Evolutionary conservation across 116 monocot genomes (phyloP), one percentile per base, ranked within the genome.

Genomic region (Cymodocea nodosa): DNA sequence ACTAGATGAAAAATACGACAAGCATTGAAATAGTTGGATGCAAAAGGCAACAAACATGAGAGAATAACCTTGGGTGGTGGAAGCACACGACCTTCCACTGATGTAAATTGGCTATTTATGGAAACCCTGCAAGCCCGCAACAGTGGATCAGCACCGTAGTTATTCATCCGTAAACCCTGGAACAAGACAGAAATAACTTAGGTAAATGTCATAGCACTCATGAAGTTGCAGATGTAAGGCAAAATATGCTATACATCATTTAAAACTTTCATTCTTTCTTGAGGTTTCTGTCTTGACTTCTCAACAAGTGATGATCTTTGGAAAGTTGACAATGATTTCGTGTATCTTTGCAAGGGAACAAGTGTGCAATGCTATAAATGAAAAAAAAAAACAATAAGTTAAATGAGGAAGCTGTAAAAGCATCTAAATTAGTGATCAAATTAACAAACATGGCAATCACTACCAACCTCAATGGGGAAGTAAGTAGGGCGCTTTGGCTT

Each of bases 261-360:
- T 11, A 93, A 34, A n/a, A 75, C 77, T 22, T 40, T 24, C 89
- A 93, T 93, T 60, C 89, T 83, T 57, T 93, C 93, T 49, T 80
- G 81, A 17, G 93, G 93, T 35, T 89, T 93, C 52, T 93, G 93
- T 62, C 93, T 77, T 5, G 93, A 93, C 60, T 93, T 93, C 36
- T 93, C 93, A 3, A 93, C 93, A 19, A 93, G 84, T 4, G 89
- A 78, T 35, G 93, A 59, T 19, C 93, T 56, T 23, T 93, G 93
- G 7, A 89, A 65, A 12, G 73, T 82, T 13, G 82, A 79, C 61
- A 93, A 65, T 3, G 93, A 68, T n/a, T 93, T 93, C 0, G 89
- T 93, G 51, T 93, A 93, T 14, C 93, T 69, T 80, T 93, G 93
- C 30, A 93, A 58, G 0, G 89, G 72, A 0, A 93, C 80, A 34